Evolutionary conservation across 2,329 filamentous ascomycete species (phyloP).

Genomic region (Fusarium palustre): DNA sequence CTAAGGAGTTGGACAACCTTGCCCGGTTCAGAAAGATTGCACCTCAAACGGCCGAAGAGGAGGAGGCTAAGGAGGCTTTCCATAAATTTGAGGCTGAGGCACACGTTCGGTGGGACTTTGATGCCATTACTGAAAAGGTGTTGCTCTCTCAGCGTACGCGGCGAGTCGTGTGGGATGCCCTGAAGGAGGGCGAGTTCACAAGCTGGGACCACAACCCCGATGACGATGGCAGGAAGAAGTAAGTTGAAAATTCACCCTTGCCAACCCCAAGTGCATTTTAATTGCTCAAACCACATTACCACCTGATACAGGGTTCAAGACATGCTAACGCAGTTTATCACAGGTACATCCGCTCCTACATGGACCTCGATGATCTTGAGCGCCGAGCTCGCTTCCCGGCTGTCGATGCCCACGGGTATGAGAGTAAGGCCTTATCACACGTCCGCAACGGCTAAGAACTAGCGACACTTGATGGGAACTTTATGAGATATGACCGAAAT

Average conservation of each 20-base stretch:
- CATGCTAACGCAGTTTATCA: constrained; percentile 43
- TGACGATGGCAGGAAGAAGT: constrained; percentile 76
- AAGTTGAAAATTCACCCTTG: constrained; percentile 48
- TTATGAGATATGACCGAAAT: constrained; percentile 22
- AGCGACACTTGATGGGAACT: neutral
- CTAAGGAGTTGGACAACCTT: constrained; percentile 81
- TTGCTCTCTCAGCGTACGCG: constrained; percentile 82
- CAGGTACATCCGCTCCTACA: constrained; percentile 87
- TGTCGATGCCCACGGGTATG: constrained; percentile 67
- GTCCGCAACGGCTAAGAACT: constrained; percentile 46
- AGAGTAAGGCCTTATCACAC: constrained; percentile 57
- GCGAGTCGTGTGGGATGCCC: constrained; percentile 80
- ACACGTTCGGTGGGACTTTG: constrained; percentile 81
- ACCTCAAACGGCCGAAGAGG: constrained; percentile 57
- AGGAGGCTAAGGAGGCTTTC: constrained; percentile 63
- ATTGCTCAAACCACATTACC: constrained; percentile 41
- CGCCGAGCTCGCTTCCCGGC: constrained; percentile 78
- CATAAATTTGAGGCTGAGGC: constrained; percentile 80
- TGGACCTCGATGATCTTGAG: constrained; percentile 84
- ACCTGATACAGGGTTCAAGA: constrained; percentile 46
- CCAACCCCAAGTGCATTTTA: constrained; percentile 25
- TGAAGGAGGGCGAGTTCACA: constrained; percentile 80
- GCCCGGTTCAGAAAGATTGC: constrained; percentile 59
- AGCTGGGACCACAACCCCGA: constrained; percentile 88
- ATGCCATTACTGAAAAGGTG: constrained; percentile 79